A percentile compares a stretch with the other conserved stretches of the same genome.
Evolutionary conservation across 306 rosid genomes (phyloP).

Genomic region (Mucuna pruriens): DNA sequence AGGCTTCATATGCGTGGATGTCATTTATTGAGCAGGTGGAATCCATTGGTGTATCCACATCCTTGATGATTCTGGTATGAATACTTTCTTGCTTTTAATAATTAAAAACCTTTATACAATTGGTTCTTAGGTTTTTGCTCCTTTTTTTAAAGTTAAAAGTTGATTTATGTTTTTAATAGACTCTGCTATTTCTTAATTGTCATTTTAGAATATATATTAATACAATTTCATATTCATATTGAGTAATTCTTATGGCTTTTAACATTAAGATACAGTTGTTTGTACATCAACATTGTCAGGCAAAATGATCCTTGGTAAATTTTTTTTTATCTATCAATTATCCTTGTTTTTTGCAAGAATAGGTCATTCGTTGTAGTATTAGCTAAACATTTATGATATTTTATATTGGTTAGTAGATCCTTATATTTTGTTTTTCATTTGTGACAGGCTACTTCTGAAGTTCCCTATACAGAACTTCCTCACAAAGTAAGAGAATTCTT

Average conservation of each 20-base stretch:
- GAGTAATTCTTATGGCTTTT: not conserved
- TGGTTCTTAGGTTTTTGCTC: not conserved
- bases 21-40: slow-evolving; percentile 89
- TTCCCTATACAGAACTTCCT: slow-evolving; percentile 72
- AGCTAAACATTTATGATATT: not conserved
- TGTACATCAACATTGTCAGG: not conserved
- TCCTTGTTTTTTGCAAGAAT: not conserved
- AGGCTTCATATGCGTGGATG: slow-evolving; percentile 83
- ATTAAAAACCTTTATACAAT: slow-evolving; percentile 3
- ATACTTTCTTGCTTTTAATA: slow-evolving; percentile 28
- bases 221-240: not conserved
- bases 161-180: slow-evolving; percentile 11
- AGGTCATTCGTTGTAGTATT: slow-evolving; percentile 16
- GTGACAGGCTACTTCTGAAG: slow-evolving; percentile 85
- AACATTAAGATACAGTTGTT: not conserved
- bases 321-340: not conserved
- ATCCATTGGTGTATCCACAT: slow-evolving; percentile 68
- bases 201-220: not conserved
- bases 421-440: slow-evolving; percentile 41
- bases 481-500: slow-evolving; percentile 69
- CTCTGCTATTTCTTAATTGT: slow-evolving; percentile 16
- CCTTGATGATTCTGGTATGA: slow-evolving; percentile 85
- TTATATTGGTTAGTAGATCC: not conserved
- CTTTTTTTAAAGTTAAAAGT: not conserved
- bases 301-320: not conserved